Conservation (phyloP, 345 rosid species). For the Eutrema yunnanense region DNA sequence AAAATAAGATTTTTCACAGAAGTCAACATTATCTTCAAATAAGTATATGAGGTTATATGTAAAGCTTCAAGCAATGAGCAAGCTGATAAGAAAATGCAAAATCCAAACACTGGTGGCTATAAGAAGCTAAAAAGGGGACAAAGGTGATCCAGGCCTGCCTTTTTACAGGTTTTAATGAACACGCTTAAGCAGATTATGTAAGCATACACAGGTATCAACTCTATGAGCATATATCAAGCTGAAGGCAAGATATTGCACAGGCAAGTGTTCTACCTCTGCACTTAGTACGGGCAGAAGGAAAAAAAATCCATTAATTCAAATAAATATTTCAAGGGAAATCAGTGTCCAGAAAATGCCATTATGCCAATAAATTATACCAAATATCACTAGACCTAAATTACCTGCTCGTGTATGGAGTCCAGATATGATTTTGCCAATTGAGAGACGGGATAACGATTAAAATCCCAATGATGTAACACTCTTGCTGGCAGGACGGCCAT, state of each 20-base stretch:
- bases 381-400: slow-evolving; percentile 24
- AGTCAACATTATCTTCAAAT: slow-evolving; percentile 8
- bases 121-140: not conserved
- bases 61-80: not conserved
- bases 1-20: slow-evolving; percentile 21
- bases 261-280: not conserved
- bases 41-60: not conserved
- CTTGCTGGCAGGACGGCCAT: slow-evolving; percentile 82
- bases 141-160: not conserved
- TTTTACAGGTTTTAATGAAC: not conserved
- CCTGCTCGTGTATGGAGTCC: slow-evolving; percentile 91
- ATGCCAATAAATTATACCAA: not conserved
- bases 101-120: not conserved
- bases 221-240: not conserved
- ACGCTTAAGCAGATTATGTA: not conserved
- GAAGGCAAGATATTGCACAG: not conserved
- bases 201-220: not conserved
- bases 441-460: slow-evolving; percentile 68
- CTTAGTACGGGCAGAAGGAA: not conserved
- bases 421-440: slow-evolving; percentile 90
- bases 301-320: not conserved
- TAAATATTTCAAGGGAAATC: not conserved
- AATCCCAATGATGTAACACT: slow-evolving; percentile 94
- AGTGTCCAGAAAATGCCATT: too few relatives aligned
- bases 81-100: not conserved